Base-by-base conservation (phyloP, 148 eudicot genomes). In the Rhododendron molle region DNA sequence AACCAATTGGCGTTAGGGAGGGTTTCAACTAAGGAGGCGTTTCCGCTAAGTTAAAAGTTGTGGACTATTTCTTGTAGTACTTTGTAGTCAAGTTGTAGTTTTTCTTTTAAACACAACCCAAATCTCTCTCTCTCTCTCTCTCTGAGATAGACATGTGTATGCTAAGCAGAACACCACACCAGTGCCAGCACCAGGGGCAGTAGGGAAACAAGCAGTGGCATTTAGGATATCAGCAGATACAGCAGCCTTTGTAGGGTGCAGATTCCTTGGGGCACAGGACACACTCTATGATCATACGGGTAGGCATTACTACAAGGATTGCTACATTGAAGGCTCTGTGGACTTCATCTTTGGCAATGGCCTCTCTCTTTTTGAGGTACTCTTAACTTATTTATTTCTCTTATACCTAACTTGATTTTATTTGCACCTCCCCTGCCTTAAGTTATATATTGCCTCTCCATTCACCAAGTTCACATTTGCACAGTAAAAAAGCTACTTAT, bases 321-420 rank as follows among this genome's bases (percentile, higher is more conserved):
- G 99, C 74, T 95, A 94, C 85, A 95, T 96, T 84, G 95, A 96
- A 84, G 99, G 99, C 73, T 93, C 99, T 7, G 95, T 96, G 52
- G 99, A 96, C 85, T 96, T 96, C 94, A 94, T 96, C 84, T 96
- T 96, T 87, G 99, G 99, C 89, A 92, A 95, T 86, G 98, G 88
- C 5, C 95, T 94, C 20, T 95, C 99, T 56, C 91, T 96, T 21
- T 96, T 90, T 84, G 96, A 95, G 97, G 98, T 96, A 15, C 38
- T 71, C 3, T 14, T 6, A 40, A 40, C 44, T 40, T 30, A 13
- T 87, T 20, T 62, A 40, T 79, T 28, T 76, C n/a, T 40, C 36
- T 40, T 34, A 6, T 30, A 30, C 38, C 1, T 71, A 13, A 36
- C 20, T 36, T 58, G 50, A 38, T 26, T 38, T 7, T 21, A 12